Base-by-base conservation (phyloP, 768 basidiomycete species). In the Nevesoporus exiguus region DNA sequence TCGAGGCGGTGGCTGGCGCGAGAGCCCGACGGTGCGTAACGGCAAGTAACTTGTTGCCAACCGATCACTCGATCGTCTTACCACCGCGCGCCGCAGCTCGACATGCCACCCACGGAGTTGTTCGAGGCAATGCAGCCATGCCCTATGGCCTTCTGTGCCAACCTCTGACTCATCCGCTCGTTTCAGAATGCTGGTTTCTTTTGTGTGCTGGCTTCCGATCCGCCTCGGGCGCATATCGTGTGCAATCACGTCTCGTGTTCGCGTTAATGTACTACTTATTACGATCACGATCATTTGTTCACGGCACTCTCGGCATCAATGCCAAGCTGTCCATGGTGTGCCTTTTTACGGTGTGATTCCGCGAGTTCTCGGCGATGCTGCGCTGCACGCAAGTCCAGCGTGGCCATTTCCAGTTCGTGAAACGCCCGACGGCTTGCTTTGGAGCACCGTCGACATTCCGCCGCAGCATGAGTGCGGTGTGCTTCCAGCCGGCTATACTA, bases 61-160 rank as follows among this genome's bases (percentile, higher is more conserved):
- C 47, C 47, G 50, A 52, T 56, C 58, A 13, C 17, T 46, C 55
- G 25, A 31, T 54, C 57, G 33, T 52, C 48, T 58, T 49, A 62
- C 56, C 44, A 49, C 51, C 53, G 42, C 58, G 25, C 34, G 56
- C 51, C 65, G 44, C 63, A 89, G 85, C 63, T 84, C 56, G 76
- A 77, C 67, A 81, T 86, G 83, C 75, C 81, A 51, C 79, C 84
- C 11, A 86, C 77, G 57, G 70, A 76, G 54, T 60, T 88, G 49
- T 87, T 90, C 62, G 73, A 79, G 63, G 80, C 84, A 37, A 90
- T 91, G 86, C 87, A 88, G 80, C 84, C 83, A 56, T 29, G 71
- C 47, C 55, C 45, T 47, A 27, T 56, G 37, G 25, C 44, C 21
- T 34, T 37, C 29, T 34, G 25, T 46, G 11, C 33, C 55, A 45